Conservation (phyloP, 805 yeast species). For the Wickerhamomyces mucosus region DNA sequence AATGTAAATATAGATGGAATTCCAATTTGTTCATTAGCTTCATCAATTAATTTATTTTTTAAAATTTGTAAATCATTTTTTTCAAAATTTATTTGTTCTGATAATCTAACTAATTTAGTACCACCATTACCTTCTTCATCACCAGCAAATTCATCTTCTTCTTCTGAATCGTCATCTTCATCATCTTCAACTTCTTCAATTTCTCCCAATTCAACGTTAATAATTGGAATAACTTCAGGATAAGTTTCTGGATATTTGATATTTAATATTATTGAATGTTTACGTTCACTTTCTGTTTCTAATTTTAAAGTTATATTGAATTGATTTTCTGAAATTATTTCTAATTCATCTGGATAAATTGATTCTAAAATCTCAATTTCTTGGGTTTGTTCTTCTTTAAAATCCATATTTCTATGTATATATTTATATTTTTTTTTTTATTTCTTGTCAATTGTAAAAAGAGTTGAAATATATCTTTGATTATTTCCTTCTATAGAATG, state of each 20-base stretch:
- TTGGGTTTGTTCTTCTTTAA: conserved; percentile 75
- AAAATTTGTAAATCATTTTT: conserved; percentile 34
- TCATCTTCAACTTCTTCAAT: conserved; percentile 17
- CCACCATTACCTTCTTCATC: conserved; percentile 21
- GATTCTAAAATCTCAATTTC: conserved; percentile 85
- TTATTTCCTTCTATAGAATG: background rate
- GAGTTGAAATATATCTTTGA: background rate
- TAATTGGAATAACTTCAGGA: conserved; percentile 70
- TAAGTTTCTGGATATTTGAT: conserved; percentile 70
- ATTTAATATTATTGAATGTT: conserved; percentile 45
- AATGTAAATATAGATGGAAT: conserved; percentile 87
- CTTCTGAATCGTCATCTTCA: conserved; percentile 30
- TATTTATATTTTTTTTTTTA: background rate
- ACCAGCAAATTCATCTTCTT: conserved; percentile 24
- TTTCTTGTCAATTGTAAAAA: background rate
- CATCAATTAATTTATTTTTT: conserved; percentile 34
- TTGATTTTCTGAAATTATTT: conserved; percentile 25
- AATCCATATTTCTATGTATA: too few relatives aligned
- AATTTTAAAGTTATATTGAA: conserved; percentile 51
- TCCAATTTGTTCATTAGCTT: conserved; percentile 75
- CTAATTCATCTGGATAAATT: conserved; percentile 87
- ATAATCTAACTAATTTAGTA: conserved; percentile 39
- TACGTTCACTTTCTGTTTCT: conserved; percentile 57
- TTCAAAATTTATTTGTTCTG: conserved; percentile 51
- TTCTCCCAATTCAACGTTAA: conserved; percentile 32